Conservation (phyloP, 495 filamentous ascomycete genomes). For the Hypoxylon cercidicola region DNA sequence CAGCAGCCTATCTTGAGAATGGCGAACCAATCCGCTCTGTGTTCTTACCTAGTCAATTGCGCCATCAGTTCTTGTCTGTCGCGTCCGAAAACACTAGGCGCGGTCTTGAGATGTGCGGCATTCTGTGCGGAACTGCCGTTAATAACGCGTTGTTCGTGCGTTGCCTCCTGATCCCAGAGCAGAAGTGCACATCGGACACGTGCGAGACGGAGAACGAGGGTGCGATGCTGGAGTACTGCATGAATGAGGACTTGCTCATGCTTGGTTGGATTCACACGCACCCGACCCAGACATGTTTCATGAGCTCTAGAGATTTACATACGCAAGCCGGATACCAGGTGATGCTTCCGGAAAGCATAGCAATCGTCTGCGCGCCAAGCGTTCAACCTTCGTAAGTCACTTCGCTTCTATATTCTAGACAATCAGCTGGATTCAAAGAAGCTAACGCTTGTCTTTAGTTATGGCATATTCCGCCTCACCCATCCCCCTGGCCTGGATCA, state of each 20-base stretch:
- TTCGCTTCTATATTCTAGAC: conserved; percentile 6
- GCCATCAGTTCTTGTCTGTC: conserved; percentile 73
- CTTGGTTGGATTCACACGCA: conserved; percentile 99
- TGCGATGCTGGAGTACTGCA: conserved; percentile 85
- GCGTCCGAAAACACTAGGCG: conserved; percentile 78
- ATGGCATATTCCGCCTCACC: conserved; percentile 91
- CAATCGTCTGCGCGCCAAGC: conserved; percentile 93
- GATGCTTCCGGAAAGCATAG: conserved; percentile 94
- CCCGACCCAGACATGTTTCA: conserved; percentile 95
- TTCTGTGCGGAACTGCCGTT: conserved; percentile 89
- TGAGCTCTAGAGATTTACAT: conserved; percentile 93
- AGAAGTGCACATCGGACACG: conserved; percentile 87
- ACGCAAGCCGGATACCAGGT: conserved; percentile 93
- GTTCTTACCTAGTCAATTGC: conserved; percentile 82
- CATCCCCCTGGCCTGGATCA: conserved; percentile 88
- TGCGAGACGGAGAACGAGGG: conserved; percentile 91
- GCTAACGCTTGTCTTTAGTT: conserved; percentile 60
- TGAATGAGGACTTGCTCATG: conserved; percentile 84
- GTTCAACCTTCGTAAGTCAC: conserved; percentile 74
- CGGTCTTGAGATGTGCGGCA: conserved; percentile 93
- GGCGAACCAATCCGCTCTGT: conserved; percentile 85
- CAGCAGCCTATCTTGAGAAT: conserved; percentile 87
- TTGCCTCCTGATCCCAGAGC: conserved; percentile 88
- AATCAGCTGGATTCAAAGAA: background rate
- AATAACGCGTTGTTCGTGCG: conserved; percentile 94